These are phyloP conservation scores for Phytophthora fragariae DNA, from an alignment of 352 stramenopile species.

Conservation along the genomic window DNA sequence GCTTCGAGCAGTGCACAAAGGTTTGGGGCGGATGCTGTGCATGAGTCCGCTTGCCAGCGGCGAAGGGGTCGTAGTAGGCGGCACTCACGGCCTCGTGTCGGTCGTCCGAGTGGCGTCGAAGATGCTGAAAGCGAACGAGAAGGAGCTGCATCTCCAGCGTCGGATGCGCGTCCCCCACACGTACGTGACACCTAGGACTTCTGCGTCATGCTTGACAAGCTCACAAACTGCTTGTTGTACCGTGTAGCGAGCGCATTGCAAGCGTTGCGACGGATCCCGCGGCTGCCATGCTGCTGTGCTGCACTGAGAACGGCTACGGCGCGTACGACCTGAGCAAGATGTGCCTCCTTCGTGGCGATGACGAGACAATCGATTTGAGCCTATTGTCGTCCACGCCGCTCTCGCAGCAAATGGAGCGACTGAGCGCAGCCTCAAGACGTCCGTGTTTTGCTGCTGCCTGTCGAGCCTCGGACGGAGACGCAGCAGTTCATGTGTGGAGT, in stretches of 20 bases:
- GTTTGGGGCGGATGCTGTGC: slow-evolving; percentile 41
- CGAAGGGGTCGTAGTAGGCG: slow-evolving; percentile 66
- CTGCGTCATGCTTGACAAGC: neutral
- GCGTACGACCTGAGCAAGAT: slow-evolving; percentile 80
- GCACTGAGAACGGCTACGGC: slow-evolving; percentile 66
- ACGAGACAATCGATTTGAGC: slow-evolving; percentile 60
- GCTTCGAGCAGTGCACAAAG: slow-evolving; percentile 64
- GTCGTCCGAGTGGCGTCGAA: slow-evolving; percentile 66
- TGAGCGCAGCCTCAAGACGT: slow-evolving; percentile 57
- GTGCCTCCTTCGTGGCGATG: slow-evolving; percentile 68
- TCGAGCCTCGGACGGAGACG: slow-evolving; percentile 45
- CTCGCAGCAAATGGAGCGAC: slow-evolving; percentile 38
- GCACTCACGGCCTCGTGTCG: slow-evolving; percentile 63
- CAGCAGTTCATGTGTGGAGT: slow-evolving; percentile 69
- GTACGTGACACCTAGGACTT: slow-evolving; percentile 33
- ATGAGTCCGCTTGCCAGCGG: slow-evolving; percentile 56
- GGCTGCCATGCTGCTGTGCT: slow-evolving; percentile 63
- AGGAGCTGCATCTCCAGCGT: slow-evolving; percentile 75
- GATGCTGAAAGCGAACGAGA: slow-evolving; percentile 61
- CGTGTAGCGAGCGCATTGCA: slow-evolving; percentile 51
- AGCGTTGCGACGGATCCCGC: slow-evolving; percentile 57
- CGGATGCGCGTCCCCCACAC: slow-evolving; percentile 60
- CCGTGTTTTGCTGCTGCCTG: slow-evolving; percentile 58
- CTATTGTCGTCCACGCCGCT: slow-evolving; percentile 60
- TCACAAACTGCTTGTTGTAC: slow-evolving; percentile 2